Evolutionary conservation across 352 stramenopile genomes (phyloP), one percentile per base, ranked within the genome.

Genomic region (Globisporangium apiculatum): DNA sequence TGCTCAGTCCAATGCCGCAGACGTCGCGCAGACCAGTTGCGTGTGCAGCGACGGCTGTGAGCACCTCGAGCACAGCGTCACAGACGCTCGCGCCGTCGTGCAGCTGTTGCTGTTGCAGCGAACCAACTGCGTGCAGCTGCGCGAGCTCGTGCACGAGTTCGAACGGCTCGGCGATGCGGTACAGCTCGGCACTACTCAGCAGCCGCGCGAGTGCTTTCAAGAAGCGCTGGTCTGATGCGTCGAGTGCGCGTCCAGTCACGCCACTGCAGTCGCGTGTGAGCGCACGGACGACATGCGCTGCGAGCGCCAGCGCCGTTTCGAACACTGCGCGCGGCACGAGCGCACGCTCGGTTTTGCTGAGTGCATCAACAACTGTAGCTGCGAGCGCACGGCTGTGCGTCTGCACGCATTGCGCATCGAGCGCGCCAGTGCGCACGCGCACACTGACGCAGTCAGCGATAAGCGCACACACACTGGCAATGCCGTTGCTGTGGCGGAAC

Each of bases 401-500:
- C 17, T 36, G 45, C n/a, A 66, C 55, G 14, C 48, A 7, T 4
- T 17, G 2, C 1, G 35, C 15, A 14, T 53, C 24, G 8, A 74
- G 43, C 12, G 58, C 40, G 18, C 57, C 58, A 12, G 35, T 51
- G 14, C 17, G 42, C 8, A 58, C 11, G 15, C 62, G 56, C 8
- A 49, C 48, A 15, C 1, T 46, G 4, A 74, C 41, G 8, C 60
- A 61, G 51, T 72, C 60, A 7, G 31, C 9, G 8, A 83, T 55
- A 14, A 83, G 48, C 7, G 72, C 36, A 10, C 53, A 55, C 5
- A 71, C 60, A 12, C 60, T 38, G 4, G 51, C 45, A 3, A 47
- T 5, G 15, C 43, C 38, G 24, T 64, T 70, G 1, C 55, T 47
- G 24, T 69, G 61, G n/a, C 75, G 65, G 61, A 86, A 81, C 6